Conservation (phyloP, 2,329 filamentous ascomycete species). For the Trichoderma breve region DNA sequence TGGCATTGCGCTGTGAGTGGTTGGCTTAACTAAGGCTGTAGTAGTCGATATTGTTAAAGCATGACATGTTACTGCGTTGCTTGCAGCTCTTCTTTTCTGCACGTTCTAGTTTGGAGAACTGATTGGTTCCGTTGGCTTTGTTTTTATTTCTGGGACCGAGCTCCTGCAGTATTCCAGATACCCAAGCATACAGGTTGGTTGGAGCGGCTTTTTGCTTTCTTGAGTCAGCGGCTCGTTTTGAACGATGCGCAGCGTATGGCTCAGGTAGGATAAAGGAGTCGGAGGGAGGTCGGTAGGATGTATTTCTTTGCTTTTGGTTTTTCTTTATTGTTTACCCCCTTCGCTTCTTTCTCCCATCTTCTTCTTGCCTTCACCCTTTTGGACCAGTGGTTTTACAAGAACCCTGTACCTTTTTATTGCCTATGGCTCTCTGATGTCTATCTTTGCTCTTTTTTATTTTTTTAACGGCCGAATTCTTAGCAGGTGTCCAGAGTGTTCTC, state of each 20-base stretch:
- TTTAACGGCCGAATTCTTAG: slow-evolving; percentile 14
- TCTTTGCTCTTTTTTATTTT: background rate
- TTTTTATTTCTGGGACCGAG: slow-evolving; percentile 24
- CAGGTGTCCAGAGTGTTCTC: slow-evolving; percentile 9
- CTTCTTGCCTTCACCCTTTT: background rate
- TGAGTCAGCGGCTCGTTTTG: slow-evolving; percentile 31
- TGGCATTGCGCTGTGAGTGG: background rate
- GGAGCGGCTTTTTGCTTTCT: slow-evolving; percentile 36
- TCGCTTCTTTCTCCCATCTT: background rate
- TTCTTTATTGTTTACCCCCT: background rate
- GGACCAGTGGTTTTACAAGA: background rate
- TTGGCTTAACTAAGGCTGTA: background rate
- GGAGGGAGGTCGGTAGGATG: slow-evolving; percentile 23
- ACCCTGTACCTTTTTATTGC: background rate
- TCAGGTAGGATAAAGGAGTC: slow-evolving; percentile 42
- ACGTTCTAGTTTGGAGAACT: slow-evolving; percentile 13
- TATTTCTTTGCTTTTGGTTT: background rate
- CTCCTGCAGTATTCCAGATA: slow-evolving; percentile 34
- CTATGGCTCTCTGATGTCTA: background rate
- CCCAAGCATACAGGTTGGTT: slow-evolving; percentile 35
- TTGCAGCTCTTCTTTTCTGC: slow-evolving; percentile 16
- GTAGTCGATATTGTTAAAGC: background rate
- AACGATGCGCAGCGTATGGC: slow-evolving; percentile 36
- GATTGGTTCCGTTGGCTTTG: slow-evolving; percentile 18
- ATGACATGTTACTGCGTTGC: background rate